Evolutionary conservation across 2,329 filamentous ascomycete species (phyloP).

Genomic region (Ophiocordyceps camponoti-floridani): DNA sequence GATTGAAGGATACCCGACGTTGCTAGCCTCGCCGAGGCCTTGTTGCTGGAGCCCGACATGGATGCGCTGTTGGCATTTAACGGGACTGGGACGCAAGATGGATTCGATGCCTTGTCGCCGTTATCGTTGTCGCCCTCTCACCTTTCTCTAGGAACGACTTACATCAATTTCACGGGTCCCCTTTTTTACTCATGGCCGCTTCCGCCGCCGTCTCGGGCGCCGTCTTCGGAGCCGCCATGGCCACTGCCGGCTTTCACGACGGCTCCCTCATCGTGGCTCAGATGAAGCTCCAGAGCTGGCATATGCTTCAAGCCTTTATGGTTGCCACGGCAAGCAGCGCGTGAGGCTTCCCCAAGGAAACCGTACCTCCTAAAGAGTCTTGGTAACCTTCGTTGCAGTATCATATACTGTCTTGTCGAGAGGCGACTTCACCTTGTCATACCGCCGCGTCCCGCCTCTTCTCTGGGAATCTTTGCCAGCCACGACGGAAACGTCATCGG

Average conservation of each 20-base stretch:
- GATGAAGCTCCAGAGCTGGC: slow-evolving; percentile 41
- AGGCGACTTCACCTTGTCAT: slow-evolving; percentile 22
- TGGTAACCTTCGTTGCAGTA: slow-evolving; percentile 11
- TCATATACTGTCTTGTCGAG: slow-evolving; percentile 27
- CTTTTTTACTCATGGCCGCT: no score
- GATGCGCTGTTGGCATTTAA: no score
- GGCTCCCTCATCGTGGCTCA: slow-evolving; percentile 43
- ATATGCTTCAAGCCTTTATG: slow-evolving; percentile 49
- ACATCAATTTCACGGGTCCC: no score
- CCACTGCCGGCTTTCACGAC: slow-evolving; percentile 39
- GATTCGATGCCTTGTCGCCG: no score
- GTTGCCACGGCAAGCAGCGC: slow-evolving; percentile 43
- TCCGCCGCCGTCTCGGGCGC: slow-evolving; percentile 26
- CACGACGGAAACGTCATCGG: slow-evolving; percentile 35
- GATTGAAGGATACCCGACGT: no score
- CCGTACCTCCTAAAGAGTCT: not conserved
- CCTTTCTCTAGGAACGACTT: no score
- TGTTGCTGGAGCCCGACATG: no score
- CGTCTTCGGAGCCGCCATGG: slow-evolving; percentile 43
- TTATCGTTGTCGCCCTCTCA: no score
- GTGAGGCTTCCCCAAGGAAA: slow-evolving; percentile 20
- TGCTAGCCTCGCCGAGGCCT: no score
- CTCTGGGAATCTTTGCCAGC: slow-evolving; percentile 35
- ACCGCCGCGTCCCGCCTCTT: slow-evolving; percentile 29
- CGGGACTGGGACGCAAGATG: no score